A percentile compares a stretch with the other conserved stretches of the same genome.
These are phyloP conservation scores for Neoboletus subvelutipes DNA, from an alignment of 768 basidiomycete species.

Conservation along the genomic window DNA sequence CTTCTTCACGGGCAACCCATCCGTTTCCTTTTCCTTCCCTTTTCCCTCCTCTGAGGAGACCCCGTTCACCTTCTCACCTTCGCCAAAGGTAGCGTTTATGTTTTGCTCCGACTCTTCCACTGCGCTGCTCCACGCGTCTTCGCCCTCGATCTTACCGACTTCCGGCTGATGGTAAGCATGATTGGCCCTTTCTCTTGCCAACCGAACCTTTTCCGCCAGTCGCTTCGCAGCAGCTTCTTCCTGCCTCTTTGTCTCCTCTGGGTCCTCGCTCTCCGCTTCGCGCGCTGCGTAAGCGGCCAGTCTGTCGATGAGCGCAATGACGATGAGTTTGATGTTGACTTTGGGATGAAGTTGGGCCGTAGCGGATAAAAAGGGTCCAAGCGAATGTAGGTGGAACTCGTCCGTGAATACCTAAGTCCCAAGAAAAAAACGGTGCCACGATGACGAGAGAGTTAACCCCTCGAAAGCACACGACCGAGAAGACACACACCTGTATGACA, in stretches of 20 bases:
- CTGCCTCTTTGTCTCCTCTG: constrained; percentile 89
- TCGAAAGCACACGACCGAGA: background rate
- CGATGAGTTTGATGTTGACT: constrained; percentile 98
- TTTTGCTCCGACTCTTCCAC: constrained; percentile 24
- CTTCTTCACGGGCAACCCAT: constrained; percentile 59
- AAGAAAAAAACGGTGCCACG: no score
- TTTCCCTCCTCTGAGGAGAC: constrained; percentile 26
- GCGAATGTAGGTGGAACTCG: constrained; percentile 94
- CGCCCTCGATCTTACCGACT: constrained; percentile 16
- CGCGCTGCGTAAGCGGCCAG: constrained; percentile 94
- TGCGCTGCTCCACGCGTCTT: constrained; percentile 28
- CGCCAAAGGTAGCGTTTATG: background rate
- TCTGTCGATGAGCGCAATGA: constrained; percentile 95
- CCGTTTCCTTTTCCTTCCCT: constrained; percentile 63
- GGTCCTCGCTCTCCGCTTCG: constrained; percentile 95
- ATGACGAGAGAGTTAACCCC: background rate
- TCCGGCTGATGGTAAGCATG: constrained; percentile 48
- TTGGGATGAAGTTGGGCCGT: constrained; percentile 96
- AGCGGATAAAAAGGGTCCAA: constrained; percentile 94
- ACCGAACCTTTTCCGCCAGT: constrained; percentile 82
- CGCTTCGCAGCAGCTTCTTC: constrained; percentile 91
- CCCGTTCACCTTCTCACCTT: constrained; percentile 18
- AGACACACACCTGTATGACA: constrained; percentile 82
- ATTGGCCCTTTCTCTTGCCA: constrained; percentile 58
- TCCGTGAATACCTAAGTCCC: constrained; percentile 88